phyloP scores from a whole-genome alignment of 257 asterid species.

The Primulina huaijiensis region DNA sequence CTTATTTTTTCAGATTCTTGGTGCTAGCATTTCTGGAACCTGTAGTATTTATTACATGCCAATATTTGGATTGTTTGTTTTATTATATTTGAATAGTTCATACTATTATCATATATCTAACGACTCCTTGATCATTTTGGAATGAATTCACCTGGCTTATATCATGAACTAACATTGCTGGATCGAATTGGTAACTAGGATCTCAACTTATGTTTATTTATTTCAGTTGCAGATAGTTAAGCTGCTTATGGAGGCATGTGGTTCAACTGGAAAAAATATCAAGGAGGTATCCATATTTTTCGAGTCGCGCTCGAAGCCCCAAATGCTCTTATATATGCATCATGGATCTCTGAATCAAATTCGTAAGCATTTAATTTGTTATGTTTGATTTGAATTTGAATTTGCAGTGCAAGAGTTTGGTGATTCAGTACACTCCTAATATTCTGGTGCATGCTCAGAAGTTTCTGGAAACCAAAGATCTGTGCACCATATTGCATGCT shows the following conservation, averaged over 20 bases:
- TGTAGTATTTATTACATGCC: no score
- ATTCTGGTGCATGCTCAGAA: conserved; percentile 63
- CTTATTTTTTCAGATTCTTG: not conserved
- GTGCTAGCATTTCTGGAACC: not conserved
- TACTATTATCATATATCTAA: not conserved
- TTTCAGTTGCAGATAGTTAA: conserved; percentile 75
- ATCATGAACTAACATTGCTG: not conserved
- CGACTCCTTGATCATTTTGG: not conserved
- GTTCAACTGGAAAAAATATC: conserved; percentile 43
- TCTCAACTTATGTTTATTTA: conserved; percentile 21
- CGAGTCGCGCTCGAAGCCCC: not conserved
- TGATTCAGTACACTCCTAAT: conserved; percentile 53
- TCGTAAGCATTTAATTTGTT: not conserved
- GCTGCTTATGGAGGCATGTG: conserved; percentile 78
- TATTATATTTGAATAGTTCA: no score
- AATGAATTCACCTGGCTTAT: conserved; percentile 1
- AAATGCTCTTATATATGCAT: not conserved
- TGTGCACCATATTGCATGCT: conserved; percentile 64
- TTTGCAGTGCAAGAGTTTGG: conserved; percentile 85
- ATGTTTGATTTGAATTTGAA: conserved; percentile 4
- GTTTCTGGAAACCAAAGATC: conserved; percentile 61
- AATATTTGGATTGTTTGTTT: no score
- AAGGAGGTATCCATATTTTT: conserved; percentile 47
- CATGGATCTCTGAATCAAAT: not conserved
- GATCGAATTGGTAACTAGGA: not conserved